phyloP scores from a whole-genome alignment of 2,329 filamentous ascomycete species.

The Aureobasidium sp. region DNA sequence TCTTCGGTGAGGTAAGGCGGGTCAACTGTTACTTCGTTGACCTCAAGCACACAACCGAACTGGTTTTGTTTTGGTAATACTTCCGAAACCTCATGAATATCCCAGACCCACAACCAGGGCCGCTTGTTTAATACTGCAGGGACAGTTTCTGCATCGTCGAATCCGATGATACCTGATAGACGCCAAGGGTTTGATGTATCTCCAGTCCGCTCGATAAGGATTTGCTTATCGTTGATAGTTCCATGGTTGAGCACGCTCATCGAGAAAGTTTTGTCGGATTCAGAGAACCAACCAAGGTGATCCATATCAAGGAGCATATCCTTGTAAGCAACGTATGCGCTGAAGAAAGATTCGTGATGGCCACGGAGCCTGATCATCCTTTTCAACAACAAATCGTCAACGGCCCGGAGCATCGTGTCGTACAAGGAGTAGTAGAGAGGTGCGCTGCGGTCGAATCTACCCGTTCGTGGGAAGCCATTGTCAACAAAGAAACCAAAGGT shows the following conservation, averaged over 20 bases:
- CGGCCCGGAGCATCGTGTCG: not conserved
- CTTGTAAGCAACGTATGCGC: not conserved
- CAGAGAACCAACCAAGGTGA: constrained; percentile 4
- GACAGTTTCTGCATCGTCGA: not conserved
- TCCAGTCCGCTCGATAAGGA: not conserved
- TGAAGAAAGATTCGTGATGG: not conserved
- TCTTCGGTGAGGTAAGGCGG: not conserved
- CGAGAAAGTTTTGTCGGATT: not conserved
- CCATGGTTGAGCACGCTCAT: not conserved
- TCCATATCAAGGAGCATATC: not conserved
- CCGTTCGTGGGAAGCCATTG: too few relatives aligned
- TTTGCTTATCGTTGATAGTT: not conserved
- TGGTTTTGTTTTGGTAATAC: not conserved
- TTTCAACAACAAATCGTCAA: not conserved
- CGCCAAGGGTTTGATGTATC: not conserved
- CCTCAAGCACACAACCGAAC: not conserved
- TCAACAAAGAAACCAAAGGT: not conserved
- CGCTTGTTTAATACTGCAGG: not conserved
- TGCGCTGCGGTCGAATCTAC: not conserved
- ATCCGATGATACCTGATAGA: not conserved
- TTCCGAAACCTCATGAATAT: not conserved
- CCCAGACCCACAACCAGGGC: not conserved
- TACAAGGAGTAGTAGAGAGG: not conserved
- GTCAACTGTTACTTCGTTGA: not conserved
- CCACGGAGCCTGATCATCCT: not conserved